phyloP scores from a whole-genome alignment of 768 basidiomycete genomes.

The Austroboletus festivus region DNA sequence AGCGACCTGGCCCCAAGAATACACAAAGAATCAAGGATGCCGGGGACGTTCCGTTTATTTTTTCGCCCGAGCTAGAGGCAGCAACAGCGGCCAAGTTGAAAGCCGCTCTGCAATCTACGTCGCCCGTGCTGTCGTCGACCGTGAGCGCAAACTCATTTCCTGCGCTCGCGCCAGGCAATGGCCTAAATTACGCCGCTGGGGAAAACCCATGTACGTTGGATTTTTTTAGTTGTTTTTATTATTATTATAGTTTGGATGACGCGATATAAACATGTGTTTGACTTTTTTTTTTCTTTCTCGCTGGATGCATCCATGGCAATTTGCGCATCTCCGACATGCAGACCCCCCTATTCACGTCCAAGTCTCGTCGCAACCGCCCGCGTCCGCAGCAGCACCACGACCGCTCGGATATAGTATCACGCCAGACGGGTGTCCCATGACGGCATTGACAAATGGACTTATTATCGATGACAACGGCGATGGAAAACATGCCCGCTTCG shows the following conservation, averaged over 20 bases:
- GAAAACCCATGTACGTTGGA: slow-evolving; percentile 28
- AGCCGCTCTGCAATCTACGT: slow-evolving; percentile 22
- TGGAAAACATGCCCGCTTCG: slow-evolving; percentile 9
- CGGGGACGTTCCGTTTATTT: slow-evolving; percentile 31
- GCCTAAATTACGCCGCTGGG: slow-evolving; percentile 13
- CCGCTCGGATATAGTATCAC: slow-evolving; percentile 10
- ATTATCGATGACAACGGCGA: slow-evolving; percentile 1
- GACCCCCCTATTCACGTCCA: not conserved
- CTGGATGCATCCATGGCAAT: too few species aligned
- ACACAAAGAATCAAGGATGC: slow-evolving; percentile 27
- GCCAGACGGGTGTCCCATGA: slow-evolving; percentile 8
- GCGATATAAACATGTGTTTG: not conserved
- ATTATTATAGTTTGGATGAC: not conserved
- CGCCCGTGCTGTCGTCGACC: slow-evolving; percentile 2
- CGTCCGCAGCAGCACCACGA: not conserved
- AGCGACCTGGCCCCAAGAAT: slow-evolving; percentile 11
- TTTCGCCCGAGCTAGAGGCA: slow-evolving; percentile 31
- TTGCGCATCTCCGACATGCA: not conserved
- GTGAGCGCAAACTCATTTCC: slow-evolving; percentile 10
- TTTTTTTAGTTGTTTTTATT: slow-evolving; percentile 6
- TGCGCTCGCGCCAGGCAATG: slow-evolving; percentile 20
- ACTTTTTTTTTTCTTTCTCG: not conserved
- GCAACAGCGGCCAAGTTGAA: slow-evolving; percentile 28
- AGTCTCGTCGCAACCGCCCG: not conserved
- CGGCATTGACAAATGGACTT: slow-evolving; percentile 1